Evolutionary conservation across 139 green algal genomes (phyloP).

Genomic region (Picochlorum sp.): DNA sequence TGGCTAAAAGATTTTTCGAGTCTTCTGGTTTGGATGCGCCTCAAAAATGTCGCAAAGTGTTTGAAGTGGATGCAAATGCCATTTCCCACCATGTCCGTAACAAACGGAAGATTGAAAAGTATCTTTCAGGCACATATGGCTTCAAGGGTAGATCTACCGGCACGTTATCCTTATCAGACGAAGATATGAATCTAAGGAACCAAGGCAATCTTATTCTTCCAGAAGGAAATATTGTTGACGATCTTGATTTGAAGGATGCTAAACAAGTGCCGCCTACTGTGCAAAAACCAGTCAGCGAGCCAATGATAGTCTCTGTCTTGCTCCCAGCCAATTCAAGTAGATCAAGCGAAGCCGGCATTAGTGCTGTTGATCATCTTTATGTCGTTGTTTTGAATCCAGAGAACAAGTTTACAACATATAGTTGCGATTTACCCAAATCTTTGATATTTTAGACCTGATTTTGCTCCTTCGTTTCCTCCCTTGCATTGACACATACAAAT

Average conservation of each 20-base stretch:
- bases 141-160: slow-evolving; percentile 11
- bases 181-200: background rate
- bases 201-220: background rate
- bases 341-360: slow-evolving; percentile 8
- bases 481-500: background rate
- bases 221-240: background rate
- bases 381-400: slow-evolving; percentile 31
- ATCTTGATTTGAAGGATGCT: background rate
- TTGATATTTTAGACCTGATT: slow-evolving; percentile 17
- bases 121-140: slow-evolving; percentile 5
- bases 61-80: slow-evolving; percentile 20
- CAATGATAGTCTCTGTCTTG: slow-evolving; percentile 37
- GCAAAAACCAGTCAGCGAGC: background rate
- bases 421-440: slow-evolving; percentile 16
- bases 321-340: slow-evolving; percentile 24
- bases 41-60: slow-evolving; percentile 18
- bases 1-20: slow-evolving; percentile 17
- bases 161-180: background rate
- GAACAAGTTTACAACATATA: slow-evolving; percentile 24
- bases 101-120: slow-evolving; percentile 16
- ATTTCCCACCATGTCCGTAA: slow-evolving; percentile 7
- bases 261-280: background rate
- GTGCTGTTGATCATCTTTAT: slow-evolving; percentile 28
- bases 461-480: background rate
- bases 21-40: slow-evolving; percentile 12